These are phyloP conservation scores for Claviceps pazoutovae DNA, from an alignment of 2,329 filamentous ascomycete species.

Conservation along the genomic window DNA sequence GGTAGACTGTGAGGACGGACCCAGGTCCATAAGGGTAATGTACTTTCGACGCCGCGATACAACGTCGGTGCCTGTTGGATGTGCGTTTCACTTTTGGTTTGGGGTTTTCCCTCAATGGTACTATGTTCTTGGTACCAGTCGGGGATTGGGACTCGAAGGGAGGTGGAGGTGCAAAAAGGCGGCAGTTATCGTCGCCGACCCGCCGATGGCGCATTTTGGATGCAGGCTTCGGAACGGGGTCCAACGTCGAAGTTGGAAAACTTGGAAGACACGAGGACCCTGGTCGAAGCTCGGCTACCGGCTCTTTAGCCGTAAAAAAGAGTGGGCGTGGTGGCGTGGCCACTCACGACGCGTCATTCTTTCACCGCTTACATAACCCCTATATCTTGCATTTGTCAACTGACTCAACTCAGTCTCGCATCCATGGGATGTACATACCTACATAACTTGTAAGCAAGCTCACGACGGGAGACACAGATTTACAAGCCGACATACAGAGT, in stretches of 20 bases:
- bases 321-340: too few relatives aligned
- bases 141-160: neutral
- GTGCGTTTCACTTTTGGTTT: neutral
- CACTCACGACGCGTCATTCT: too few relatives aligned
- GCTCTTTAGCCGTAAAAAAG: too few relatives aligned
- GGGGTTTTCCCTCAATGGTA: neutral
- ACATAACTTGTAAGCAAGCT: too few relatives aligned
- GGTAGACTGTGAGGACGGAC: conserved; percentile 16
- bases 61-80: conserved; percentile 3
- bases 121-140: neutral
- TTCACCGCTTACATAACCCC: too few relatives aligned
- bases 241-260: neutral
- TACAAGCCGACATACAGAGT: too few relatives aligned
- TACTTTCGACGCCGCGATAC: neutral
- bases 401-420: too few relatives aligned
- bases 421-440: too few relatives aligned
- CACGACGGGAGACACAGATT: too few relatives aligned
- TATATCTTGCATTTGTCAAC: too few relatives aligned
- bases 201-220: conserved; percentile 11
- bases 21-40: conserved; percentile 16
- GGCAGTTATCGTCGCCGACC: conserved; percentile 18
- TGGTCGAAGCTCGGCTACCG: neutral
- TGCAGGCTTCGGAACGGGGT: neutral
- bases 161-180: conserved; percentile 4
- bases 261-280: neutral